Percentiles rank a stretch among this genome's conserved stretches.
Evolutionary conservation across 192 early-diverging fungal genomes (phyloP).

Genomic region (Backusella sp.): DNA sequence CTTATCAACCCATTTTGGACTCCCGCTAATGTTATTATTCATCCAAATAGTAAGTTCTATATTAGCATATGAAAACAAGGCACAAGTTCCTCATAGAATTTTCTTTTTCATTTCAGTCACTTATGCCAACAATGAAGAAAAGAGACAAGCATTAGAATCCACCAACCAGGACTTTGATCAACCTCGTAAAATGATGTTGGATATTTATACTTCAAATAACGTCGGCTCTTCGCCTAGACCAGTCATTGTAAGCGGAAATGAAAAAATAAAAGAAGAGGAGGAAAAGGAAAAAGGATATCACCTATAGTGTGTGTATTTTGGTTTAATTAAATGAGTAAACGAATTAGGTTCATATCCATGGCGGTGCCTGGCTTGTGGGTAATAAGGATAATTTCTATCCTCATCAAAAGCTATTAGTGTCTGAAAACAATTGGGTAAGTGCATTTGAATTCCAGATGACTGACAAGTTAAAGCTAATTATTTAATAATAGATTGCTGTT

Average conservation of each 20-base stretch:
- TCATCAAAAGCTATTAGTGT: slow-evolving; percentile 18
- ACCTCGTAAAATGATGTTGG: slow-evolving; percentile 25
- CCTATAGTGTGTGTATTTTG: not conserved
- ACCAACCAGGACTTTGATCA: slow-evolving; percentile 25
- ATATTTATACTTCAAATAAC: slow-evolving; percentile 10
- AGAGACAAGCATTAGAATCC: slow-evolving; percentile 2
- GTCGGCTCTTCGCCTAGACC: slow-evolving; percentile 10
- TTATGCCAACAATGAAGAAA: slow-evolving; percentile 27
- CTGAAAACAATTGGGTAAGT: slow-evolving; percentile 25
- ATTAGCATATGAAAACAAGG: not conserved
- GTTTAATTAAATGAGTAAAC: not conserved
- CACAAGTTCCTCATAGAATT: not conserved
- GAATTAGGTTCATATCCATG: slow-evolving; percentile 59
- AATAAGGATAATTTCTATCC: slow-evolving; percentile 42
- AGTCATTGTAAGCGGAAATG: slow-evolving; percentile 11
- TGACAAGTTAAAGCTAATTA: not conserved
- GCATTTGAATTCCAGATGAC: not conserved
- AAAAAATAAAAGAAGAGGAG: not conserved
- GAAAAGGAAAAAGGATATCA: not conserved
- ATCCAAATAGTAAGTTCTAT: slow-evolving; percentile 20
- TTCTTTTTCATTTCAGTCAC: slow-evolving; percentile 13
- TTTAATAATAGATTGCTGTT: slow-evolving; percentile 54
- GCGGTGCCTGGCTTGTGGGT: slow-evolving; percentile 61
- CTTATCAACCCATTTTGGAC: slow-evolving; percentile 14
- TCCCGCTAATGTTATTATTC: slow-evolving; percentile 11